Evolutionary conservation across 2,329 filamentous ascomycete genomes (phyloP).

Genomic region (Verticillium isaacii): DNA sequence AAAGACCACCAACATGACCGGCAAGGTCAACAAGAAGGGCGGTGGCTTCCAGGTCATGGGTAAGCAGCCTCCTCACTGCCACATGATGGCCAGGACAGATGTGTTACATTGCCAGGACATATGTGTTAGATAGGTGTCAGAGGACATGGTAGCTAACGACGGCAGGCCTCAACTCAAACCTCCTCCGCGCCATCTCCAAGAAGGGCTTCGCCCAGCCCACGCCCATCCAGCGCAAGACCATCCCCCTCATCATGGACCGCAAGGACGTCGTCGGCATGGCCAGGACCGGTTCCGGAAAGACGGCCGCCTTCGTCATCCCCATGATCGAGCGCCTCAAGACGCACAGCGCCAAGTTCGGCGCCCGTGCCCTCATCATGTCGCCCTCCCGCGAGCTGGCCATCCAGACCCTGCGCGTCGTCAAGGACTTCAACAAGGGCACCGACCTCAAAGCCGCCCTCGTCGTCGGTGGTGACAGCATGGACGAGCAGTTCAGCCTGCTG

Average conservation of each 20-base stretch:
- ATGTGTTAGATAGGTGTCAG: not conserved
- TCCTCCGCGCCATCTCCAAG: constrained; percentile 84
- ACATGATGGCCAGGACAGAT: too few relatives aligned
- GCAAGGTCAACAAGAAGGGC: constrained; percentile 85
- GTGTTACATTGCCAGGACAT: too few relatives aligned
- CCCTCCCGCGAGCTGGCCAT: constrained; percentile 91
- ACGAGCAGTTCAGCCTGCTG: constrained; percentile 93
- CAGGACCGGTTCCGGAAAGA: constrained; percentile 97
- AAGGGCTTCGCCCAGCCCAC: constrained; percentile 97
- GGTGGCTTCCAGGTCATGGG: constrained; percentile 97
- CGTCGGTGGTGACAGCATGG: constrained; percentile 90
- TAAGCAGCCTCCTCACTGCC: constrained; percentile 25
- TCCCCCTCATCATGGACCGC: constrained; percentile 81
- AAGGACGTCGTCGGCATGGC: constrained; percentile 99
- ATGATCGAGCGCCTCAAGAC: constrained; percentile 93
- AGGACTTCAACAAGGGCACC: constrained; percentile 85
- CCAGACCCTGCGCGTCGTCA: constrained; percentile 93
- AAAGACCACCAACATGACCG: constrained; percentile 77
- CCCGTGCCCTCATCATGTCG: constrained; percentile 81
- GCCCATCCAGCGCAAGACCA: constrained; percentile 94
- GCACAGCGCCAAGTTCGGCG: constrained; percentile 82
- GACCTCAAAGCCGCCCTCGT: constrained; percentile 87
- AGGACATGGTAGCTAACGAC: constrained; percentile 1
- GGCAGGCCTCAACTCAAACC: constrained; percentile 67
- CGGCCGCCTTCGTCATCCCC: constrained; percentile 94